Evolutionary conservation across 2,329 filamentous ascomycete species (phyloP), one percentile per base, ranked within the genome.

Genomic region (Graphium sp.): DNA sequence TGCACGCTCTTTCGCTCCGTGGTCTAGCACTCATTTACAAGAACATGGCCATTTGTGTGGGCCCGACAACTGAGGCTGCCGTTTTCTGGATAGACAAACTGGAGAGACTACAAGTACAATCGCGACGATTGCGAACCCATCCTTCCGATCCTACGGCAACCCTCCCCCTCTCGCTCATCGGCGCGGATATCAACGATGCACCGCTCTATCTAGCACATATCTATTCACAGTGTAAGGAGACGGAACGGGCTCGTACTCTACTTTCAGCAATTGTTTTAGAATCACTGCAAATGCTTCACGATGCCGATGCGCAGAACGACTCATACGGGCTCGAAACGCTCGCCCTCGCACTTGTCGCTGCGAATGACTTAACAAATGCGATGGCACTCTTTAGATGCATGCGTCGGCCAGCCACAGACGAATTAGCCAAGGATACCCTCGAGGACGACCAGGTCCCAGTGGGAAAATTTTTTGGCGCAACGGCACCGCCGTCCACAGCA

Each of bases 271-370:
- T 56, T 14, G 44, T 57, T 10, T 37, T 44, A 10, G 52, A 55
- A 15, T 53, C 48, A 22, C 40, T 56, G 9, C 44, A 45, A 2
- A 49, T 56, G 5, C 35, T 57, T 2, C 48, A 50, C 1, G 54
- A 57, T 18, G 47, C 51, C 7, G 54, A 58, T 32, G 50, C 49
- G 3, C 43, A 48, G 11, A 58, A 58, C 25, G 54, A 57, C 33
- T 46, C 49, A 18, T 56, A 49, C 19, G 53, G 52, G 5, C 41
- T 57, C 2, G 52, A 55, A 31, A 57, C 57, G 28, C 45, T 57
- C 9, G 42, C 54, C 1, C 47, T 47, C 2, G 46, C 50, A 2
- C 45, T 58, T 28, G 45, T 55, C 22, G 54, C 54, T 0, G 46
- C 49, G 6, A 42, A 46, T 13, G 53, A 57, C 27, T 37, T 44